Evolutionary conservation across 768 basidiomycete genomes (phyloP).

Genomic region (Boletales sp.): DNA sequence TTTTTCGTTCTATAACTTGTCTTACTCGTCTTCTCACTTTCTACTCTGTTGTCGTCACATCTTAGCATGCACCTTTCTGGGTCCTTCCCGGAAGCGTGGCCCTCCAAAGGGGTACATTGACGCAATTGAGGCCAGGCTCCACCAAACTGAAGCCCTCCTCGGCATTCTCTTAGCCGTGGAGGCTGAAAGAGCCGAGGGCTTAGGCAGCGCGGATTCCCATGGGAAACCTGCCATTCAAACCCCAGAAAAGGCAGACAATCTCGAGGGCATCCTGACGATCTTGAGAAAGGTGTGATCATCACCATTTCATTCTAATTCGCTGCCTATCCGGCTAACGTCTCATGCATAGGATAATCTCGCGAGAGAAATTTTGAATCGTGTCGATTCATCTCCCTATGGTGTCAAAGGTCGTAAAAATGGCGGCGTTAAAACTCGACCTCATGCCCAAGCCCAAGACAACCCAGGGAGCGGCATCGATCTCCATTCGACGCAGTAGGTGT

Average conservation of each 20-base stretch:
- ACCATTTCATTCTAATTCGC: neutral
- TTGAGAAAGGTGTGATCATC: slow-evolving; percentile 43
- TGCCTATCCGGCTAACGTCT: neutral
- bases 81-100: slow-evolving; percentile 78
- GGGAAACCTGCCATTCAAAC: slow-evolving; percentile 2
- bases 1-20: slow-evolving; percentile 1
- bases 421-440: slow-evolving; percentile 27
- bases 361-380: slow-evolving; percentile 73
- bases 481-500: slow-evolving; percentile 60
- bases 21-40: neutral
- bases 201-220: slow-evolving; percentile 33
- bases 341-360: slow-evolving; percentile 66
- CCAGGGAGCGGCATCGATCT: slow-evolving; percentile 34
- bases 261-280: slow-evolving; percentile 42
- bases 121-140: slow-evolving; percentile 86
- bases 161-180: slow-evolving; percentile 67
- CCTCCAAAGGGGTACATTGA: slow-evolving; percentile 95
- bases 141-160: slow-evolving; percentile 86
- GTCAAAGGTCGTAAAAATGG: slow-evolving; percentile 60
- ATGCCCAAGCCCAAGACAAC: slow-evolving; percentile 18
- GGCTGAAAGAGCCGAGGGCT: slow-evolving; percentile 19
- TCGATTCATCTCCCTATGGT: slow-evolving; percentile 80
- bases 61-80: slow-evolving; percentile 72
- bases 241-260: slow-evolving; percentile 10
- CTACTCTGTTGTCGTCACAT: neutral